Percentiles rank a stretch among this genome's conserved stretches.
These are phyloP conservation scores for Xylariaceae sp. DNA, from an alignment of 2,329 filamentous ascomycete species.

Conservation along the genomic window DNA sequence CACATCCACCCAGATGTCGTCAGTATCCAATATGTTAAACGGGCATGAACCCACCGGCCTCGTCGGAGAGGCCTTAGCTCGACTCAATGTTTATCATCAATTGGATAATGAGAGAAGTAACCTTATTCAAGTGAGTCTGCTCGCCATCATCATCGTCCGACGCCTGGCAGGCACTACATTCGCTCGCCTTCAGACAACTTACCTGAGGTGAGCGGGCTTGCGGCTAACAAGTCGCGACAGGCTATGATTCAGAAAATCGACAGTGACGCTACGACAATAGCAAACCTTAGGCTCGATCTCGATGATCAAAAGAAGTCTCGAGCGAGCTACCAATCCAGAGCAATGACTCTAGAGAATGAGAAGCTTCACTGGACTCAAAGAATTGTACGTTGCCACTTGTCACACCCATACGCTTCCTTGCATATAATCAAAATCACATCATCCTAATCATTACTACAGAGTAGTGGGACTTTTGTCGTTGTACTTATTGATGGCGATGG, in stretches of 20 bases:
- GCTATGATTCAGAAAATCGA: slow-evolving; percentile 39
- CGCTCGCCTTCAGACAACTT: neutral
- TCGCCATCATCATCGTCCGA: neutral
- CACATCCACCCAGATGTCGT: slow-evolving; percentile 21
- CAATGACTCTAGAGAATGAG: slow-evolving; percentile 34
- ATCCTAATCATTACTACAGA: slow-evolving; percentile 31
- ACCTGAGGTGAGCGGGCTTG: neutral
- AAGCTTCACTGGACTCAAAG: slow-evolving; percentile 30
- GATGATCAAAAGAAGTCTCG: slow-evolving; percentile 40
- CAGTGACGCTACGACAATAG: slow-evolving; percentile 35
- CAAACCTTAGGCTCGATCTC: slow-evolving; percentile 40
- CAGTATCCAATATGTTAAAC: slow-evolving; percentile 29
- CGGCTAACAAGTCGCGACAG: slow-evolving; percentile 30
- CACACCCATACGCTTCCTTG: slow-evolving; percentile 1
- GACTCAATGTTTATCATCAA: slow-evolving; percentile 39
- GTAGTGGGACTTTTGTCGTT: slow-evolving; percentile 42
- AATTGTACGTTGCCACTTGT: slow-evolving; percentile 34
- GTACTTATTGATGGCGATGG: slow-evolving; percentile 46
- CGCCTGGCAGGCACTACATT: neutral
- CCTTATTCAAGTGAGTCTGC: slow-evolving; percentile 39
- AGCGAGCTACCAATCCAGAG: slow-evolving; percentile 34
- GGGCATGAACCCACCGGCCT: slow-evolving; percentile 31
- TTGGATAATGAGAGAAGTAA: slow-evolving; percentile 38
- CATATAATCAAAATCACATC: neutral
- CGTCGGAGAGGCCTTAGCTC: slow-evolving; percentile 26